phyloP scores from a whole-genome alignment of 2,329 filamentous ascomycete genomes.

The Dothistroma pini region DNA sequence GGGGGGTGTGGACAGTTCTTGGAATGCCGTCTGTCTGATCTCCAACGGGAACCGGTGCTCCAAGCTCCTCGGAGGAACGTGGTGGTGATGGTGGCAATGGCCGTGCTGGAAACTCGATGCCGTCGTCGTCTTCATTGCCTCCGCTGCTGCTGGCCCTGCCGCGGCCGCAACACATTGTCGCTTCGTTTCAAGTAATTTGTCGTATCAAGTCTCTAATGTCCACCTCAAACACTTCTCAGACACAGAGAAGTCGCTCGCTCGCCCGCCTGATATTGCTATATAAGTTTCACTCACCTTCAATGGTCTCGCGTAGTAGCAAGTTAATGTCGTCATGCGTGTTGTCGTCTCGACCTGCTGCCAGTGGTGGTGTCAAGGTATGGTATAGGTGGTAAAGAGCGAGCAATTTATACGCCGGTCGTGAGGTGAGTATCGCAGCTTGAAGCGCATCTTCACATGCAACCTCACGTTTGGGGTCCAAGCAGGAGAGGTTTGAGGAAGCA shows the following conservation, averaged over 20 bases:
- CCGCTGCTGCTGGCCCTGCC: background rate
- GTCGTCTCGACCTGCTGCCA: background rate
- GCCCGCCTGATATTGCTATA: background rate
- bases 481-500: background rate
- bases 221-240: too few species aligned
- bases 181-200: background rate
- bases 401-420: background rate
- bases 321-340: background rate
- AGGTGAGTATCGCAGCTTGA: background rate
- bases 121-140: background rate
- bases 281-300: background rate
- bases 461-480: background rate
- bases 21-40: too few species aligned
- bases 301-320: background rate
- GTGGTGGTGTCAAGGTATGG: background rate
- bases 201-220: too few species aligned
- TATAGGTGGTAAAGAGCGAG: background rate
- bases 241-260: background rate
- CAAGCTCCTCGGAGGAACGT: too few species aligned
- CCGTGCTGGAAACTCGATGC: background rate
- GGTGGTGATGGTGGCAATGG: too few species aligned
- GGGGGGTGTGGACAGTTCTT: too few species aligned
- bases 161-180: background rate
- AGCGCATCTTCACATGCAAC: background rate
- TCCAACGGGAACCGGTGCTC: too few species aligned